phyloP scores from a whole-genome alignment of 2,329 filamentous ascomycete genomes.

The Aspergillus luchuensis region DNA sequence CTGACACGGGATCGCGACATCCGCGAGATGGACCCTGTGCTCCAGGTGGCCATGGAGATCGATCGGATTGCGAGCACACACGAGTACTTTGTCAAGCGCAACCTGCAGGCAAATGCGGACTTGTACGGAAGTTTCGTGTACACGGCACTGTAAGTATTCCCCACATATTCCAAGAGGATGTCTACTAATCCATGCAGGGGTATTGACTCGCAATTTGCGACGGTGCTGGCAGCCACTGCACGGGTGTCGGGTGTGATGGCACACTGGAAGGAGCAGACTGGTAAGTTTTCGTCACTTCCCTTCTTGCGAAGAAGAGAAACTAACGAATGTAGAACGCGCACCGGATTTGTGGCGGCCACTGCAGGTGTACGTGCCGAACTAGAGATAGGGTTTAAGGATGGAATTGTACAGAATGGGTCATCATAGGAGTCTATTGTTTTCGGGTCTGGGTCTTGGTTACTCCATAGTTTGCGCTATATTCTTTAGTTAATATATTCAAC shows the following conservation, averaged over 20 bases:
- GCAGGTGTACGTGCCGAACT: constrained; percentile 1
- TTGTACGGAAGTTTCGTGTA: constrained; percentile 44
- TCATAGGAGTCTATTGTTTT: too few species aligned
- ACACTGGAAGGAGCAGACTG: constrained; percentile 1
- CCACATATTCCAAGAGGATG: neutral
- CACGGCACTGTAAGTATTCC: constrained; percentile 35
- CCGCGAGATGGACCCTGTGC: constrained; percentile 33
- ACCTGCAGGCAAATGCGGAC: constrained; percentile 44
- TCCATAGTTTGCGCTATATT: too few species aligned
- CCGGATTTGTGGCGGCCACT: neutral
- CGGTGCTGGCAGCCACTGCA: neutral
- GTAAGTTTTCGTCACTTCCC: neutral
- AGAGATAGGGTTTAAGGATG: neutral
- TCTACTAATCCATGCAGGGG: neutral
- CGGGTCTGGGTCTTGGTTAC: too few species aligned
- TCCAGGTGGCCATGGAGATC: constrained; percentile 43
- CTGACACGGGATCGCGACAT: constrained; percentile 14
- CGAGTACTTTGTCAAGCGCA: constrained; percentile 40
- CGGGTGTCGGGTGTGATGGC: constrained; percentile 1
- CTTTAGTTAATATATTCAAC: too few species aligned
- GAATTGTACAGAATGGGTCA: neutral
- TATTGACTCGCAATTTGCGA: neutral
- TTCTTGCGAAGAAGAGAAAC: neutral
- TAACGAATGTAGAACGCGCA: neutral
- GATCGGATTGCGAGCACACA: constrained; percentile 41